Conservation (phyloP, 2,329 filamentous ascomycete genomes). For the Botryotinia convoluta region DNA sequence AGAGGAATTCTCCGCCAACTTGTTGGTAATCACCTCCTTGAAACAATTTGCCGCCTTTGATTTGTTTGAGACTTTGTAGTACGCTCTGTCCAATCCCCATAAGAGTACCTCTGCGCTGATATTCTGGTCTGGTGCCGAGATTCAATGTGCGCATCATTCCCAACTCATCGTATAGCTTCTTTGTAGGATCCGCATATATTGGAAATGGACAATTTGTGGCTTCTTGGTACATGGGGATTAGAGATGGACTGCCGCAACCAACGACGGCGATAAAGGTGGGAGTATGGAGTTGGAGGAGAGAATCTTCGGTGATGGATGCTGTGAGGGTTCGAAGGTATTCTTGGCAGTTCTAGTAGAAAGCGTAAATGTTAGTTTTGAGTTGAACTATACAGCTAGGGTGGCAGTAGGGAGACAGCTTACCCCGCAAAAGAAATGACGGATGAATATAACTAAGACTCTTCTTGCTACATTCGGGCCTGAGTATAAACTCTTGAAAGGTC, state of each 20-base stretch:
- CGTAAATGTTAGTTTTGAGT: background rate
- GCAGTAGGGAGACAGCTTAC: slow-evolving; percentile 29
- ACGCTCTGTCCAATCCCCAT: slow-evolving; percentile 42
- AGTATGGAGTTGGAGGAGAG: slow-evolving; percentile 36
- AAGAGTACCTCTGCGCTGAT: slow-evolving; percentile 45
- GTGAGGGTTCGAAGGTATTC: slow-evolving; percentile 38
- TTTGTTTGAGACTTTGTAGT: slow-evolving; percentile 45
- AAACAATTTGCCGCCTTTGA: slow-evolving; percentile 42
- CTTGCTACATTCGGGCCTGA: slow-evolving; percentile 37
- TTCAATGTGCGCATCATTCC: slow-evolving; percentile 51
- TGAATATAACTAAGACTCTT: slow-evolving; percentile 40
- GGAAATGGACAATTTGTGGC: slow-evolving; percentile 51
- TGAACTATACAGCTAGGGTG: background rate
- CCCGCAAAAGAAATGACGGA: slow-evolving; percentile 42
- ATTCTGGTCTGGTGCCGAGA: slow-evolving; percentile 48
- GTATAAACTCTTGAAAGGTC: slow-evolving; percentile 38
- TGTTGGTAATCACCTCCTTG: slow-evolving; percentile 52
- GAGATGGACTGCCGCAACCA: slow-evolving; percentile 53
- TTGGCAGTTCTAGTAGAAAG: slow-evolving; percentile 38
- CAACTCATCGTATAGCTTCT: slow-evolving; percentile 52
- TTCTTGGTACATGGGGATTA: slow-evolving; percentile 52
- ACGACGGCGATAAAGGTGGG: slow-evolving; percentile 48
- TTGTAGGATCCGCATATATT: slow-evolving; percentile 56
- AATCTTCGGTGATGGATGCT: slow-evolving; percentile 33
- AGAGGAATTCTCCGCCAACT: slow-evolving; percentile 46